These are phyloP conservation scores for Luzula sylvatica DNA, from an alignment of 176 grass and related monocot genomes.

Conservation along the genomic window DNA sequence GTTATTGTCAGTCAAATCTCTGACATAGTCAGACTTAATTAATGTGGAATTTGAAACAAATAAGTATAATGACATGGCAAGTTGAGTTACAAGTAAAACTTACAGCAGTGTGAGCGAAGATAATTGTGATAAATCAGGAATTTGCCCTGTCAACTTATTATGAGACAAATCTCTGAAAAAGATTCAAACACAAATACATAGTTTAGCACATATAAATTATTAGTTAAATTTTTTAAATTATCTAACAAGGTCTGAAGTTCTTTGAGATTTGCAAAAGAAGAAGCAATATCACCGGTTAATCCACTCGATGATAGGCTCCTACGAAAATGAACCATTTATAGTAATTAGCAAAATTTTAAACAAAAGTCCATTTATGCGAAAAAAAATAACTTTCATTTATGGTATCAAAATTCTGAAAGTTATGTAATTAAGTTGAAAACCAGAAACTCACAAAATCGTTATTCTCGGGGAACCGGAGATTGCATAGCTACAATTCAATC, in stretches of 20 bases:
- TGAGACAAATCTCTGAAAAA: conserved; percentile 41
- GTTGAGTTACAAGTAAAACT: conserved; percentile 6
- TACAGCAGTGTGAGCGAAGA: conserved; percentile 39
- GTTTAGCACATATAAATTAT: not conserved
- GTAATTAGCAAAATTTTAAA: not conserved
- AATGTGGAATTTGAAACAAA: not conserved
- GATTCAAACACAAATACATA: not conserved
- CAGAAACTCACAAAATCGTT: conserved; percentile 32
- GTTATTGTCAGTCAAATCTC: conserved; percentile 36
- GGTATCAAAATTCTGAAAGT: not conserved
- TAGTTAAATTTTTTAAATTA: not conserved
- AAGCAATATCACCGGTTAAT: conserved; percentile 26
- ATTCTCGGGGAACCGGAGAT: conserved; percentile 22
- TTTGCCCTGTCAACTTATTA: conserved; percentile 41
- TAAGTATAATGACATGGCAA: not conserved
- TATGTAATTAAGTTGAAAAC: not conserved
- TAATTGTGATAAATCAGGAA: conserved; percentile 45
- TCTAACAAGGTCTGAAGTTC: conserved; percentile 35
- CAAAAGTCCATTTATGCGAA: conserved; percentile 7
- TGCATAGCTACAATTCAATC: conserved; percentile 21
- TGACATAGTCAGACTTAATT: conserved; percentile 3
- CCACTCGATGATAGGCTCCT: conserved; percentile 43
- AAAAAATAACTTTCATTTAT: not conserved
- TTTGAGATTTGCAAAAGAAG: conserved; percentile 27
- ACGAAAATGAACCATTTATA: conserved; percentile 4